These are phyloP conservation scores for Anaeromyces robustus DNA, from an alignment of 192 early-diverging fungal genomes.

Conservation along the genomic window DNA sequence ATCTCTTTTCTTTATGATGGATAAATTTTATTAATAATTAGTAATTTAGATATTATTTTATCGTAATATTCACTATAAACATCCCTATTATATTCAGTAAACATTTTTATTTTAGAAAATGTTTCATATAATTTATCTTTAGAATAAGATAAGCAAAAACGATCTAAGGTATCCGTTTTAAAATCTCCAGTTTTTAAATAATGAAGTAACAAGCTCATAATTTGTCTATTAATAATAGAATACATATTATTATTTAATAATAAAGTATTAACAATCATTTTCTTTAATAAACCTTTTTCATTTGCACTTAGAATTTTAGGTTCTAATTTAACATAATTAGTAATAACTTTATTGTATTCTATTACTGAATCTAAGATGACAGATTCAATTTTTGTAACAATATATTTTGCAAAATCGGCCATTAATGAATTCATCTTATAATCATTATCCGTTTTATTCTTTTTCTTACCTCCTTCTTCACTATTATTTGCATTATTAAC, in stretches of 20 bases:
- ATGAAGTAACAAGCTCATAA: background rate
- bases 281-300: background rate
- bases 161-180: background rate
- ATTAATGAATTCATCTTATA: background rate
- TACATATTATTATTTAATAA: background rate
- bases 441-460: background rate
- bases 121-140: background rate
- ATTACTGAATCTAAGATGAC: background rate
- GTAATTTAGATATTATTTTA: background rate
- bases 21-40: background rate
- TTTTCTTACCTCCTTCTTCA: background rate
- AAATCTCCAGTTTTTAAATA: background rate
- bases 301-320: background rate
- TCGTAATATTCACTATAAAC: background rate
- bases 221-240: background rate
- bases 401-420: background rate
- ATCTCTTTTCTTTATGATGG: background rate
- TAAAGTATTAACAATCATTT: background rate
- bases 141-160: background rate
- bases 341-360: background rate
- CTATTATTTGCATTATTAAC: no score
- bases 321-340: background rate
- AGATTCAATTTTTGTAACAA: background rate
- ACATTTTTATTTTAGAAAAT: background rate
- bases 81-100: background rate